Conservation (phyloP, 768 basidiomycete species). For the Collybia mongolica region DNA sequence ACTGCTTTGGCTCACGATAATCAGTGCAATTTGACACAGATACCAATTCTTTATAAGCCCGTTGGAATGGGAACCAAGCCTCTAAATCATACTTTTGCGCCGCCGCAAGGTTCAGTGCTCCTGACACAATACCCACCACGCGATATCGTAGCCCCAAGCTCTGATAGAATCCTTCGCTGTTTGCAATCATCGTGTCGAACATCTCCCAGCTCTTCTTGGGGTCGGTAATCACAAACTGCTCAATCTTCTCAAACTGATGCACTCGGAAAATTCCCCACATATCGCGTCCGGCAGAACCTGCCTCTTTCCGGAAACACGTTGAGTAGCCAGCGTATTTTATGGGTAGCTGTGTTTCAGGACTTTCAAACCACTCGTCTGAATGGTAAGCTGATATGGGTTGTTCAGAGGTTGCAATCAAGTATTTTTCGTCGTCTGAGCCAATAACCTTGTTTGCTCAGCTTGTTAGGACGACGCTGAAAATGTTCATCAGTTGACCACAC, state of each 20-base stretch:
- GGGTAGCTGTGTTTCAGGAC: conserved; percentile 89
- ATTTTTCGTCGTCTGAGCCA: conserved; percentile 92
- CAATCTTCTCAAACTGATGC: conserved; percentile 99
- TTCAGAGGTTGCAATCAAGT: conserved; percentile 98
- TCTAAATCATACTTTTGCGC: conserved; percentile 97
- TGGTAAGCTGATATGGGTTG: conserved; percentile 97
- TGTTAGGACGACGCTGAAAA: not conserved
- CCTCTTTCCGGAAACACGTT: conserved; percentile 99
- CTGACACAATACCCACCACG: conserved; percentile 92
- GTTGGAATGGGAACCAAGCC: conserved; percentile 99
- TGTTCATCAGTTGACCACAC: conserved; percentile 30
- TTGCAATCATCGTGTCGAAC: conserved; percentile 88
- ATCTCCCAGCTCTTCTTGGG: conserved; percentile 94
- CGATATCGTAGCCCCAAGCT: conserved; percentile 91
- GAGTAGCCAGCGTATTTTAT: conserved; percentile 86
- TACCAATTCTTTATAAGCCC: conserved; percentile 94
- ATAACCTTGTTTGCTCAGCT: conserved; percentile 54
- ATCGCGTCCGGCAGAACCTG: conserved; percentile 94
- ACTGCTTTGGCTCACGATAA: conserved; percentile 71
- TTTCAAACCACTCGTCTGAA: conserved; percentile 97
- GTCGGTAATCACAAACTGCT: conserved; percentile 94
- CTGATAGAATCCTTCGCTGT: conserved; percentile 95
- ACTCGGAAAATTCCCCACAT: conserved; percentile 99
- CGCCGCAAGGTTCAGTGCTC: conserved; percentile 95
- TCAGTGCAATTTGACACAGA: conserved; percentile 99